Evolutionary conservation across 257 asterid genomes (phyloP).

Genomic region (Nicotiana undulata): DNA sequence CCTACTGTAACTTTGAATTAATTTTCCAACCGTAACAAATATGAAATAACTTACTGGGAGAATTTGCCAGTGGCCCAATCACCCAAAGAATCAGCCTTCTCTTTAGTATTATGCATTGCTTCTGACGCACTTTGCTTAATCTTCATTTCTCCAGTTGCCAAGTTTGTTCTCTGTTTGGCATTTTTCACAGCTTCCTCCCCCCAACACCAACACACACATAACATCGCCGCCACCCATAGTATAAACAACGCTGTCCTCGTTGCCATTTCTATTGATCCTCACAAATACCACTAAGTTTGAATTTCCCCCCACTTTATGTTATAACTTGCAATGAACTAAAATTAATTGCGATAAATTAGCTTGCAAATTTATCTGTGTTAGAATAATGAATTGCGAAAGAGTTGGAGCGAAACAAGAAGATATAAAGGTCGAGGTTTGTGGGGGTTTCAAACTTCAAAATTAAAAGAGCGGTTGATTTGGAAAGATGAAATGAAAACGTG

Average conservation of each 20-base stretch:
- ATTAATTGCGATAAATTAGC: not conserved
- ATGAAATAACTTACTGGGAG: conserved; percentile 24
- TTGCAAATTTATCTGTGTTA: too few relatives aligned
- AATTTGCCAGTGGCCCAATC: conserved; percentile 38
- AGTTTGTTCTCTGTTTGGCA: conserved; percentile 4
- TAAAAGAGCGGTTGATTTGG: not conserved
- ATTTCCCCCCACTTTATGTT: not conserved
- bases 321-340: not conserved
- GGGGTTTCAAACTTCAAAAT: too few relatives aligned
- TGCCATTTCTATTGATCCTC: not conserved
- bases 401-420: not conserved
- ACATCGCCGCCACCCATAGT: conserved; percentile 7
- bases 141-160: conserved; percentile 8
- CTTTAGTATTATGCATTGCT: conserved; percentile 20
- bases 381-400: not conserved
- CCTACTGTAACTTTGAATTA: too few relatives aligned
- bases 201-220: conserved; percentile 3
- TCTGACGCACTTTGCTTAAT: not conserved
- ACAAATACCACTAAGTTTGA: not conserved
- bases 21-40: too few relatives aligned
- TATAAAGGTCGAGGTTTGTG: not conserved
- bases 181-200: conserved; percentile 10
- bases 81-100: conserved; percentile 31
- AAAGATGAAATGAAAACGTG: not conserved
- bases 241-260: conserved; percentile 6